Evolutionary conservation across 768 basidiomycete species (phyloP).

Genomic region (Tulasnella sp.): DNA sequence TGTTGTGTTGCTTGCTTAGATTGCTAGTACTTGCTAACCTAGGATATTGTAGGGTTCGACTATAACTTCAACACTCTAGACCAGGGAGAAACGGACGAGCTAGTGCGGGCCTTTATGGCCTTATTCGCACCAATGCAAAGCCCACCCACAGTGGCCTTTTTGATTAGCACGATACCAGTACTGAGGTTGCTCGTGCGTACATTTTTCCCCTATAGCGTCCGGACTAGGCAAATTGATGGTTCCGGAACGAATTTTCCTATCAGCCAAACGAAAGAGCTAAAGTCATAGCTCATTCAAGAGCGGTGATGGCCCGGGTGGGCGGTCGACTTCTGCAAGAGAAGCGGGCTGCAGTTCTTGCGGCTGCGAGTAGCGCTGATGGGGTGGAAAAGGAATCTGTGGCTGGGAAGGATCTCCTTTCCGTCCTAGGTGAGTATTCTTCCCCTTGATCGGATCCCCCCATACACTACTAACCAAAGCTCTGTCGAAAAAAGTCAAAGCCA

Average conservation of each 20-base stretch:
- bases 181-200: constrained; percentile 1
- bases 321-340: constrained; percentile 7
- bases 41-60: constrained; percentile 39
- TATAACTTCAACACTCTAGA: constrained; percentile 45
- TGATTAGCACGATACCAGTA: neutral
- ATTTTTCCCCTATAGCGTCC: neutral
- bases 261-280: constrained; percentile 11
- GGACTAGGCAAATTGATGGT: neutral
- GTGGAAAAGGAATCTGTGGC: constrained; percentile 1
- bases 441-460: neutral
- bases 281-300: neutral
- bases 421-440: constrained; percentile 11
- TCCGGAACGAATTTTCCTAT: neutral
- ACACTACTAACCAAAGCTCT: neutral
- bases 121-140: constrained; percentile 36
- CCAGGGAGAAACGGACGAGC: constrained; percentile 42
- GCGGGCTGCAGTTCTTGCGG: constrained; percentile 11
- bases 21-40: neutral
- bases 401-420: constrained; percentile 20
- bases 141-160: neutral
- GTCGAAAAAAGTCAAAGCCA: constrained; percentile 52
- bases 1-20: neutral
- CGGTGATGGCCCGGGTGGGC: constrained; percentile 18
- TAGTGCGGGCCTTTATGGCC: constrained; percentile 43
- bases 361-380: neutral